Percentiles rank a stretch among this genome's conserved stretches.
These are phyloP conservation scores for Coemansia sp. DNA, from an alignment of 192 early-diverging fungal genomes.

Conservation along the genomic window DNA sequence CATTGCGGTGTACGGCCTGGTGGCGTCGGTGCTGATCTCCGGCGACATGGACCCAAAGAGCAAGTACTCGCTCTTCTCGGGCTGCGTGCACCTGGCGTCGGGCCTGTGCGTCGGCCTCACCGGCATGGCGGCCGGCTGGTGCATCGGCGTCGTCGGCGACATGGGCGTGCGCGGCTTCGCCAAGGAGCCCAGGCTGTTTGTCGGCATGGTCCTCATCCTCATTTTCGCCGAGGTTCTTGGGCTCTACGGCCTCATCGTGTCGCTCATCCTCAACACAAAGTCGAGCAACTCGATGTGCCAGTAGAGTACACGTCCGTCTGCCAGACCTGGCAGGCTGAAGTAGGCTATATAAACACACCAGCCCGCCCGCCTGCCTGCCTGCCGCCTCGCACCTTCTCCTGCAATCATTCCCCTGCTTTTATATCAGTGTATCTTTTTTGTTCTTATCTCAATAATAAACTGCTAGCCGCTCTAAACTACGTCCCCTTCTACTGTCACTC, in stretches of 20 bases:
- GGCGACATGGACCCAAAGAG: constrained; percentile 54
- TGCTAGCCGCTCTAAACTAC: no score
- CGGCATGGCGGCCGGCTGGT: constrained; percentile 92
- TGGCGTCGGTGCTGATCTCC: constrained; percentile 88
- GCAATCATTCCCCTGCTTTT: no score
- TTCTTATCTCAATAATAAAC: no score
- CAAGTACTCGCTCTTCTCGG: constrained; percentile 53
- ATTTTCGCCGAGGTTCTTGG: constrained; percentile 99
- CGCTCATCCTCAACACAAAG: constrained; percentile 97
- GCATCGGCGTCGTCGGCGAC: constrained; percentile 96
- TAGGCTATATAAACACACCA: no score
- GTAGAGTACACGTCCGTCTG: constrained; percentile 1
- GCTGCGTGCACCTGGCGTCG: constrained; percentile 89
- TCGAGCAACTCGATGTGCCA: constrained; percentile 53
- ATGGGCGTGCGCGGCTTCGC: constrained; percentile 88
- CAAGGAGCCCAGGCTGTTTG: constrained; percentile 87
- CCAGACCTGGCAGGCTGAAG: no score
- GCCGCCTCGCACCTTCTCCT: no score
- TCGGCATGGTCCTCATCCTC: constrained; percentile 92
- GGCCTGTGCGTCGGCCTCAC: constrained; percentile 89
- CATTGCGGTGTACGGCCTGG: constrained; percentile 96
- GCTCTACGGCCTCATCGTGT: constrained; percentile 95
- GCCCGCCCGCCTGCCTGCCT: no score
- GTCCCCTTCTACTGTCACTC: no score
- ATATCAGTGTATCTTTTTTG: no score